phyloP scores from a whole-genome alignment of 768 basidiomycete species.

The Kwoniella pini region DNA sequence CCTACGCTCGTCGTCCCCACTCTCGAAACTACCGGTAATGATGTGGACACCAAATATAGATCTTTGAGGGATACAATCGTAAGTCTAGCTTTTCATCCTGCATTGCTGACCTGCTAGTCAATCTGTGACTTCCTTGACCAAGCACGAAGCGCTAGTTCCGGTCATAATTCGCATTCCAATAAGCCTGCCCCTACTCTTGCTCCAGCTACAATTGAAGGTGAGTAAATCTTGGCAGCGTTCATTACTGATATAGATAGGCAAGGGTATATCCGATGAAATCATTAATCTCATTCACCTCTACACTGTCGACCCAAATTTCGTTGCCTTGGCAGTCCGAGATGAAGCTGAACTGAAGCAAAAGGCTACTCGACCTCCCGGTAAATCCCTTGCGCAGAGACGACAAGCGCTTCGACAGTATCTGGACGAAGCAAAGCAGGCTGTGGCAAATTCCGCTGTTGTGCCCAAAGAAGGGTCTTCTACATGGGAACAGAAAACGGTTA shows the following conservation, averaged over 20 bases:
- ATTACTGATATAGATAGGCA: slow-evolving; percentile 26
- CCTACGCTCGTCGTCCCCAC: slow-evolving; percentile 85
- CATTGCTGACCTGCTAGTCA: slow-evolving; percentile 57
- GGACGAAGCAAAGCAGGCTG: slow-evolving; percentile 57
- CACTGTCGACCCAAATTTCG: slow-evolving; percentile 65
- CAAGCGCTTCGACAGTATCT: slow-evolving; percentile 61
- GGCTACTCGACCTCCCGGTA: slow-evolving; percentile 54
- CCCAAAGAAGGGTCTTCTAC: slow-evolving; percentile 22
- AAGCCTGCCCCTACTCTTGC: slow-evolving; percentile 74
- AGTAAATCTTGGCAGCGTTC: slow-evolving; percentile 14
- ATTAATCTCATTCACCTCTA: slow-evolving; percentile 67
- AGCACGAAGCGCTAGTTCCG: slow-evolving; percentile 70
- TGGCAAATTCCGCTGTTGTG: slow-evolving; percentile 4
- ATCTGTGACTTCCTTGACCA: slow-evolving; percentile 81
- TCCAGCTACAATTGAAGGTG: slow-evolving; percentile 77
- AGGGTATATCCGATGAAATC: slow-evolving; percentile 57
- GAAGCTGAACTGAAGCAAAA: slow-evolving; percentile 60
- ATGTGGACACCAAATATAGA: slow-evolving; percentile 76
- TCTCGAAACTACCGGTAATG: slow-evolving; percentile 67
- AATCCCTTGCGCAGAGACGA: slow-evolving; percentile 59
- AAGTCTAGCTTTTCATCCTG: slow-evolving; percentile 4
- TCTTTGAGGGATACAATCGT: slow-evolving; percentile 76
- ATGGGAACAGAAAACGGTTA: slow-evolving; percentile 46
- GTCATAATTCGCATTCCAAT: slow-evolving; percentile 68
- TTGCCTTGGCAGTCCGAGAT: slow-evolving; percentile 65